phyloP scores from a whole-genome alignment of 768 basidiomycete species.

The Leccinum imitatum region DNA sequence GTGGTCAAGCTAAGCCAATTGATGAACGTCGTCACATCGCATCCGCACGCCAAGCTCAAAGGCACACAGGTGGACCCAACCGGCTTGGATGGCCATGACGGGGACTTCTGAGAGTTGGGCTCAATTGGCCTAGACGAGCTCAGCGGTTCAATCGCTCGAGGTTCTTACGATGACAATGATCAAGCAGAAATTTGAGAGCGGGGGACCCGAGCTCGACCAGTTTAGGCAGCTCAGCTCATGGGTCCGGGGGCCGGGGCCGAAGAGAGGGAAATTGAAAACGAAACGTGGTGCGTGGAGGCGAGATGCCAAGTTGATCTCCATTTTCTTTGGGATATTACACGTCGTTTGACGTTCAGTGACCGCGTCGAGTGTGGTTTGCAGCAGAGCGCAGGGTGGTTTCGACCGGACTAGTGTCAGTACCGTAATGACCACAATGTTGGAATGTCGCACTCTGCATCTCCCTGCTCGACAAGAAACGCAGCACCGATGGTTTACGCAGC shows the following conservation, averaged over 20 bases:
- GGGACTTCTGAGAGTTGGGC: not conserved
- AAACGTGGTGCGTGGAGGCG: not conserved
- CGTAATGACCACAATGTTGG: not conserved
- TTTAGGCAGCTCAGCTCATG: not conserved
- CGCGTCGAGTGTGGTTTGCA: not conserved
- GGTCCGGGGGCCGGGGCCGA: not conserved
- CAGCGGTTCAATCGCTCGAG: not conserved
- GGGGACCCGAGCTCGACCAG: not conserved
- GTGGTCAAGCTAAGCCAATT: not conserved
- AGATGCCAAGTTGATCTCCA: not conserved
- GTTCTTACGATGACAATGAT: not conserved
- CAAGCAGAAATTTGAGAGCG: not conserved
- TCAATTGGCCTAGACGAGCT: not conserved
- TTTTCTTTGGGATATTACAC: not conserved
- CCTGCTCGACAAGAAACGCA: not conserved
- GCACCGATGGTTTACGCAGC: not conserved
- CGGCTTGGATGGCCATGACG: not conserved
- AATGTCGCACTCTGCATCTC: not conserved
- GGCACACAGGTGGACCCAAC: constrained; percentile 11
- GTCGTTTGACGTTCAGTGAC: not conserved
- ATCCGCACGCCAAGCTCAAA: not conserved
- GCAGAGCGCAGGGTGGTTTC: not conserved
- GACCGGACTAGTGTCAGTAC: not conserved
- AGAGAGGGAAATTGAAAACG: not conserved
- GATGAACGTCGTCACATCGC: not conserved